Evolutionary conservation across 176 grass and related monocot species (phyloP).

Genomic region (Oryza longistaminata): DNA sequence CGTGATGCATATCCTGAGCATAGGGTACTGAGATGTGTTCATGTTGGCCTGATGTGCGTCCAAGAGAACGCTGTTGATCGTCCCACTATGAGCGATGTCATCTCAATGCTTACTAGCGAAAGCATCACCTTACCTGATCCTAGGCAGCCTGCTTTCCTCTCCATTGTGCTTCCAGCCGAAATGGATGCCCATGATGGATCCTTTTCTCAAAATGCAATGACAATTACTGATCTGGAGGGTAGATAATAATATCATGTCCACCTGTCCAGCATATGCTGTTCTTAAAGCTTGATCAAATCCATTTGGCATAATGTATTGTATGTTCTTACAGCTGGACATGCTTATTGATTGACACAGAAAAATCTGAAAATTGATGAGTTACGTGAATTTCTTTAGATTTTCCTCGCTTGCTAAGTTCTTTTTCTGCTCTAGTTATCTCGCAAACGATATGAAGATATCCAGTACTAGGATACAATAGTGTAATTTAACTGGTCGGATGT

Average conservation of each 20-base stretch:
- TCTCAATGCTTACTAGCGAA: conserved; percentile 46
- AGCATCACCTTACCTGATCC: conserved; percentile 27
- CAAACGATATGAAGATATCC: not conserved
- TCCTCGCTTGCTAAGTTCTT: no score
- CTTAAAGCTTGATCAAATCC: not conserved
- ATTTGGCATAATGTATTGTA: not conserved
- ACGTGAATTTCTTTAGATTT: not conserved
- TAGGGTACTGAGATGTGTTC: conserved; percentile 41
- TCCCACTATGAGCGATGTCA: conserved; percentile 35
- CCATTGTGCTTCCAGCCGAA: conserved; percentile 22
- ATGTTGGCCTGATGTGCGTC: conserved; percentile 47
- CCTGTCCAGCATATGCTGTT: not conserved
- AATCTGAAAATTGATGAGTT: not conserved
- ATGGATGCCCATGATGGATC: not conserved
- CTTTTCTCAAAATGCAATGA: not conserved
- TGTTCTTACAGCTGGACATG: not conserved
- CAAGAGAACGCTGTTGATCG: conserved; percentile 50
- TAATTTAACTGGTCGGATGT: no score
- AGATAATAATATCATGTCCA: not conserved
- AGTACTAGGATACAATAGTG: no score
- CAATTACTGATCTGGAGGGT: not conserved
- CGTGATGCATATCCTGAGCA: conserved; percentile 23
- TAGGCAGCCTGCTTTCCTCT: conserved; percentile 56
- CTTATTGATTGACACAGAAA: not conserved
- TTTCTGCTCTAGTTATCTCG: no score